Percentiles rank a stretch among this genome's conserved stretches.
Evolutionary conservation across 2,329 filamentous ascomycete species (phyloP).

Genomic region (Aspergillus udagawae): DNA sequence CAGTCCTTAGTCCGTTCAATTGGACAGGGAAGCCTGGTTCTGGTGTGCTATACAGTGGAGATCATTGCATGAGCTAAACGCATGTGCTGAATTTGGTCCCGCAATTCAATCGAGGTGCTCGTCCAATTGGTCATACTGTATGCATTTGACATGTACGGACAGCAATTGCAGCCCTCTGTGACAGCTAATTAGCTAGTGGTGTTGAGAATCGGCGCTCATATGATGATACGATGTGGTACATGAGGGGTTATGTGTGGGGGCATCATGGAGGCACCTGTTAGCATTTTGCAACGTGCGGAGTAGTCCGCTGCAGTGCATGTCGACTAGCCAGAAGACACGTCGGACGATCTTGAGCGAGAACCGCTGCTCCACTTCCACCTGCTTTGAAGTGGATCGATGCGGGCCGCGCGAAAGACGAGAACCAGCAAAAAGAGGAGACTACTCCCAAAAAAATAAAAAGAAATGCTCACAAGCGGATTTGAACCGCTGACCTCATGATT

Average conservation of each 20-base stretch:
- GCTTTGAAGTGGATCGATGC: too few species aligned
- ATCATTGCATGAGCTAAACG: neutral
- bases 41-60: neutral
- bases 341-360: too few species aligned
- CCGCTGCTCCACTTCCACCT: too few species aligned
- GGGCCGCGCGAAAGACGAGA: too few species aligned
- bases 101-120: neutral
- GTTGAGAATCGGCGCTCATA: too few species aligned
- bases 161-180: neutral
- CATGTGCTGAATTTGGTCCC: neutral
- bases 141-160: neutral
- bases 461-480: conserved; percentile 4
- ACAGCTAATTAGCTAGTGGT: neutral
- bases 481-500: conserved; percentile 5
- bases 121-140: neutral
- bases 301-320: too few species aligned
- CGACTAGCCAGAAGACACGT: too few species aligned
- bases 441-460: neutral
- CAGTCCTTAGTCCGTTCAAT: neutral
- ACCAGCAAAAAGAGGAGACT: neutral
- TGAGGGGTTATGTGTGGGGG: too few species aligned
- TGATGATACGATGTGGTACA: too few species aligned
- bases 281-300: too few species aligned
- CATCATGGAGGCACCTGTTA: too few species aligned
- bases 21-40: neutral